Evolutionary conservation across 257 asterid species (phyloP), one percentile per base, ranked within the genome.

Genomic region (Capsicum baccatum): DNA sequence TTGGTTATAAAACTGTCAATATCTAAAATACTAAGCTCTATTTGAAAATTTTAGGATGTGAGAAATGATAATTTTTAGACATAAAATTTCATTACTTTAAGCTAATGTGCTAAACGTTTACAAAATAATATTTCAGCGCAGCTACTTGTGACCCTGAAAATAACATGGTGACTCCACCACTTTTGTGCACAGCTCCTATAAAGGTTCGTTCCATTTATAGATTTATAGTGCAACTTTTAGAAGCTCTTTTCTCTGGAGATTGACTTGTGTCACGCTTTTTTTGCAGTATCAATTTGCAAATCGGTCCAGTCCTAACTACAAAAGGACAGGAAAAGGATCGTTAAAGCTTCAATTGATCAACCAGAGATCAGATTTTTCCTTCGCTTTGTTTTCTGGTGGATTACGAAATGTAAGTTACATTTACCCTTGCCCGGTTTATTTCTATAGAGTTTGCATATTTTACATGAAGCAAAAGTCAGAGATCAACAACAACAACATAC

Each of bases 311-410:
- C 91, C 90, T 3, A 90, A 83, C 66, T 96, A 94, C 84, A 91
- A 82, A 86, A 88, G 85, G 14, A 90, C 94, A 0, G 97, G 98
- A 78, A 92, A 92, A 87, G 98, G 98, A 54, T 88, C 91, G 26
- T 76, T 96, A 90, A 94, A 89, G 97, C 91, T 96, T 88, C 97
- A 86, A 87, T 84, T 94, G 89, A 92, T 96, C 86, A 96, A 94
- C 82, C 99, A 96, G 90, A 91, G 99, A 94, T 92, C 97, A n/a
- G 94, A 96, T 85, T 93, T 84, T 89, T 92, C 98, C 8, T 92
- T 94, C 68, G 98, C 94, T 66, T 85, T 94, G 73, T 94, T 96
- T 92, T 91, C 98, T 83, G 98, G 98, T 80, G 99, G 97, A 83
- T 83, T 94, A 71, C 89, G 92, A 66, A 92, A 89, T 82, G 99